Percentiles rank a stretch among this genome's conserved stretches.
phyloP scores from a whole-genome alignment of 257 asterid species.

The Nicotiana tomentosiformis region DNA sequence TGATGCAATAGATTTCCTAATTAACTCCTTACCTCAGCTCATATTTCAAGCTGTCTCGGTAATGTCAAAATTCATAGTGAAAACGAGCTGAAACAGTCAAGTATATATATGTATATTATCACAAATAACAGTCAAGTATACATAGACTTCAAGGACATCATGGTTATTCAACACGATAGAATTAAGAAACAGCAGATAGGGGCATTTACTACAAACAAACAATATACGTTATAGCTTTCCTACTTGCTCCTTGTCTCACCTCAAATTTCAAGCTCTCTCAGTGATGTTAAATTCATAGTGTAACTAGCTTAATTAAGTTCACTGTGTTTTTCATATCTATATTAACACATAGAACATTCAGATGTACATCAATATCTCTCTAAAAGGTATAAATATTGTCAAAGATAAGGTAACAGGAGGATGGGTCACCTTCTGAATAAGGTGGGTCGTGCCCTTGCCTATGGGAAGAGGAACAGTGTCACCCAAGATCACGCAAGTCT shows the following conservation, averaged over 20 bases:
- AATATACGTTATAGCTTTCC: neutral
- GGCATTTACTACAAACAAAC: neutral
- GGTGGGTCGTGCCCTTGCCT: slow-evolving; percentile 59
- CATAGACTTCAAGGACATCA: neutral
- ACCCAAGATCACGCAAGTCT: slow-evolving; percentile 54
- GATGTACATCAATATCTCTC: neutral
- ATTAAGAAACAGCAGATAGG: neutral
- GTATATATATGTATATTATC: too few relatives aligned
- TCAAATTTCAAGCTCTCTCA: neutral
- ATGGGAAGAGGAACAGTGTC: slow-evolving; percentile 52
- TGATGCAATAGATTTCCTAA: neutral
- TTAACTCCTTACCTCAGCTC: neutral
- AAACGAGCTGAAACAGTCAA: neutral
- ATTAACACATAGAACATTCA: neutral
- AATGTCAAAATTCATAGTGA: neutral
- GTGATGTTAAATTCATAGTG: neutral
- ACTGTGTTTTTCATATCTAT: neutral
- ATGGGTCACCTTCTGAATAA: slow-evolving; percentile 60
- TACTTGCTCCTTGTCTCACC: neutral
- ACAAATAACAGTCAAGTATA: too few relatives aligned
- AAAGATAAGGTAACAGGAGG: neutral
- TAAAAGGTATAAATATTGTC: neutral
- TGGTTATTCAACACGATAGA: neutral
- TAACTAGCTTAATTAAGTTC: neutral
- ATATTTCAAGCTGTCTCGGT: neutral